Evolutionary conservation across 306 rosid species (phyloP).

Genomic region (Medicago arabica): DNA sequence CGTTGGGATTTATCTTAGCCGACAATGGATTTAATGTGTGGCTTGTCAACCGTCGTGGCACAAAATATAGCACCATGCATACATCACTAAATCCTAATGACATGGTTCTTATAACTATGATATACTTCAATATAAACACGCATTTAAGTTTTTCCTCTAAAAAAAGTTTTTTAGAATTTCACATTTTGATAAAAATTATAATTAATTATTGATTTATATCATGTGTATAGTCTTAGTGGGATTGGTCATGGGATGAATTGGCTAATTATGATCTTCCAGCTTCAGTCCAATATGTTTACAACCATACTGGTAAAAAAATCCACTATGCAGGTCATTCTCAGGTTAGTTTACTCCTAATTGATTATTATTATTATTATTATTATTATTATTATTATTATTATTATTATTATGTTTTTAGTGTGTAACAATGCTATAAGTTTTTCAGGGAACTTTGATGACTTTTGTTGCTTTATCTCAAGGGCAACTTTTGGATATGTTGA

Average conservation of each 20-base stretch:
- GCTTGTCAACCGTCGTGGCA: conserved; percentile 74
- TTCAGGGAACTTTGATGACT: conserved; percentile 78
- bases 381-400: no score
- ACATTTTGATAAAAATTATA: no score
- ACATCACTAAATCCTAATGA: conserved; percentile 50
- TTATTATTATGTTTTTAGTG: background rate
- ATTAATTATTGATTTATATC: background rate
- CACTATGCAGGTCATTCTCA: conserved; percentile 83
- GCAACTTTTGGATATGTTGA: conserved; percentile 51
- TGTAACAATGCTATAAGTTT: background rate
- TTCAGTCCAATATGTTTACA: conserved; percentile 63
- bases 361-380: background rate
- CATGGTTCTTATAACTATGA: conserved; percentile 29
- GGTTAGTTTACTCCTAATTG: conserved; percentile 27
- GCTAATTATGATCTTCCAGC: conserved; percentile 72
- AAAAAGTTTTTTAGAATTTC: no score
- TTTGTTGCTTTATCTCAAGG: conserved; percentile 63
- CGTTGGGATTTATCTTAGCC: conserved; percentile 67
- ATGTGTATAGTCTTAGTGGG: conserved; percentile 66
- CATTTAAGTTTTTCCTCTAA: no score
- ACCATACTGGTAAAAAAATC: conserved; percentile 62
- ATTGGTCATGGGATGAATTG: conserved; percentile 51
- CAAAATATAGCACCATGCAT: conserved; percentile 57
- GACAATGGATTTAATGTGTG: conserved; percentile 45
- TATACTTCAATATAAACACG: no score